A percentile compares a stretch with the other conserved stretches of the same genome.
Evolutionary conservation across 352 stramenopile genomes (phyloP).

Genomic region (Blastocystis sp.): DNA sequence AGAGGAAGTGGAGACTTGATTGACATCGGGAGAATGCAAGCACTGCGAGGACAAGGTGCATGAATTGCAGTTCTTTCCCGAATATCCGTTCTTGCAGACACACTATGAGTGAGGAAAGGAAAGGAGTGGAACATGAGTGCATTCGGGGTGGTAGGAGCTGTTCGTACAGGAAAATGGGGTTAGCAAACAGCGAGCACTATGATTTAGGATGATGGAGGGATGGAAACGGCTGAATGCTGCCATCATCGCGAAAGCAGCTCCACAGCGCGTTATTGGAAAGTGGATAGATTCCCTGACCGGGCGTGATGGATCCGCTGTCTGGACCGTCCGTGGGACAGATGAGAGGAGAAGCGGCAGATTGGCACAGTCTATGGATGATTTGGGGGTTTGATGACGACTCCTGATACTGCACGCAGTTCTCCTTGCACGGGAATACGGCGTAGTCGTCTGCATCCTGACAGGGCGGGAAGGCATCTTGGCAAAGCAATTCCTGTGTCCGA

Average conservation of each 20-base stretch:
- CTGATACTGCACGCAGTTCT: conserved; percentile 42
- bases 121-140: not conserved
- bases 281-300: conserved; percentile 1
- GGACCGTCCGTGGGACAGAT: conserved; percentile 60
- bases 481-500: conserved; percentile 32
- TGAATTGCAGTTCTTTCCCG: conserved; percentile 1
- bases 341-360: not conserved
- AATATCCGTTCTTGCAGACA: conserved; percentile 2
- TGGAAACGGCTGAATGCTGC: conserved; percentile 28
- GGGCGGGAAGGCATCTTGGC: conserved; percentile 55
- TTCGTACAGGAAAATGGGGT: not conserved
- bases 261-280: conserved; percentile 57
- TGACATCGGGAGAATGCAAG: conserved; percentile 14
- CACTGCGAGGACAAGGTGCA: conserved; percentile 1
- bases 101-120: conserved; percentile 15
- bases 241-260: conserved; percentile 53
- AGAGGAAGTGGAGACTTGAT: not conserved
- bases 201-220: not conserved
- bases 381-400: not conserved
- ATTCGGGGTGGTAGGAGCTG: conserved; percentile 25
- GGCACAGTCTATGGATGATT: conserved; percentile 11
- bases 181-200: conserved; percentile 29
- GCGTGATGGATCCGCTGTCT: not conserved
- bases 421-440: conserved; percentile 57
- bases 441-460: conserved; percentile 6